Evolutionary conservation across 257 asterid species (phyloP).

Genomic region (Primulina tabacum): DNA sequence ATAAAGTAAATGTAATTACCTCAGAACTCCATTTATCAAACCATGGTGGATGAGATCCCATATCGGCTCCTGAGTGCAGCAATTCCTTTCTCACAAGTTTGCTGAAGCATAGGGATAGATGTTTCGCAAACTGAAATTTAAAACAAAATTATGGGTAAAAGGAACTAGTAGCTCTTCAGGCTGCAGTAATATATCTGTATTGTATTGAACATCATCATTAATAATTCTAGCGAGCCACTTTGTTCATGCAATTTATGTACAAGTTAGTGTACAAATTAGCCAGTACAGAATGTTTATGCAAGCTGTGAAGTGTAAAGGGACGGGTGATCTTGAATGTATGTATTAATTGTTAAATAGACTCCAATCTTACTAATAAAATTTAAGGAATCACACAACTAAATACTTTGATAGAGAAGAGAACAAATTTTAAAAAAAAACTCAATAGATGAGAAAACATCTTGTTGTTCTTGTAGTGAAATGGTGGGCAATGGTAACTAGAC

Average conservation of each 20-base stretch:
- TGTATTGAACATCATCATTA: not conserved
- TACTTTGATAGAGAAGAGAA: not conserved
- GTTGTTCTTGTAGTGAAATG: slow-evolving; percentile 1
- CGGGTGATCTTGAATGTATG: no score
- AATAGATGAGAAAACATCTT: not conserved
- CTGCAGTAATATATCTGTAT: not conserved
- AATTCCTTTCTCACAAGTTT: slow-evolving; percentile 60
- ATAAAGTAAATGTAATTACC: slow-evolving; percentile 31
- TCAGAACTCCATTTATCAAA: slow-evolving; percentile 30
- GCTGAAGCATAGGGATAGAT: slow-evolving; percentile 66
- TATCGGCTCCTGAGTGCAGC: slow-evolving; percentile 64
- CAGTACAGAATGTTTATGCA: no score
- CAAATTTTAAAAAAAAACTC: not conserved
- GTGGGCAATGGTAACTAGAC: slow-evolving; percentile 7
- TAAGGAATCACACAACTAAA: not conserved
- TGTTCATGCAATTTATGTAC: not conserved
- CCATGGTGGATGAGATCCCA: slow-evolving; percentile 53
- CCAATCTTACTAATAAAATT: no score
- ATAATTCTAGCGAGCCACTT: not conserved
- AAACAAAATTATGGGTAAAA: not conserved
- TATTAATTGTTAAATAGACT: no score
- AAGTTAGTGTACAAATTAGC: not conserved
- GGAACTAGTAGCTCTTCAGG: slow-evolving; percentile 7
- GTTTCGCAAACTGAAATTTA: slow-evolving; percentile 59
- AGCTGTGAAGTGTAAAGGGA: no score